Evolutionary conservation across 2,329 filamentous ascomycete species (phyloP), one percentile per base, ranked within the genome.

Genomic region (Talaromyces sp.): DNA sequence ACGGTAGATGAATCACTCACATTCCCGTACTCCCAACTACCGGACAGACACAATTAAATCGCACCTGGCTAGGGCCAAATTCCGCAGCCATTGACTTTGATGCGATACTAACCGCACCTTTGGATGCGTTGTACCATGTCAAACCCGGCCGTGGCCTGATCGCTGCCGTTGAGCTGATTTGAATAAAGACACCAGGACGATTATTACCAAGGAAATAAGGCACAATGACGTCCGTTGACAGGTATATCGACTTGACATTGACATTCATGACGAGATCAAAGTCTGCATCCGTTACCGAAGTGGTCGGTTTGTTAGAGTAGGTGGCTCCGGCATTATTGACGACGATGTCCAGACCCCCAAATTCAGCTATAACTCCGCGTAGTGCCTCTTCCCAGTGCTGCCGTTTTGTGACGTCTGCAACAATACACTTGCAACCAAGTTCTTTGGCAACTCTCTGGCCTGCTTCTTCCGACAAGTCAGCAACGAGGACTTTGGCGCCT

Each of bases 1-100:
- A n/a, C 87, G 0, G 91, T 79, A 0, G 91, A 16, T 21, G 56
- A n/a, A 37, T 9, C 42, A 56, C 66, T 67, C 21, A 69, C 68
- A 70, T 58, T 9, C 64, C 69, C 12, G 69, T 70, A 25, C 66
- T 68, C 14, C 68, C 67, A 33, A 70, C 64, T 2, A 69, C 64
- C 2, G 70, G 70, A 58, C 69, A 71, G 35, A 70, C 66, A 28
- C 65, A 66, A 60, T 72, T 72, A 50, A 72, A 67, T 25, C 69
- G 66, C 18, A 72, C 66, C 39, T 68, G 63, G 40, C 67, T 64
- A 0, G 67, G 63, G 7, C 68, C 70, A 55, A 65, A 72, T 21
- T 72, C 70, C 8, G 67, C 69, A 11, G 70, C 70, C 65, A 72
- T 66, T 0, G 65, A 63, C 63, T 71, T 69, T n/a, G 65, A 63